These are phyloP conservation scores for Tricharina praecox DNA, from an alignment of 495 filamentous ascomycete genomes.

Conservation along the genomic window DNA sequence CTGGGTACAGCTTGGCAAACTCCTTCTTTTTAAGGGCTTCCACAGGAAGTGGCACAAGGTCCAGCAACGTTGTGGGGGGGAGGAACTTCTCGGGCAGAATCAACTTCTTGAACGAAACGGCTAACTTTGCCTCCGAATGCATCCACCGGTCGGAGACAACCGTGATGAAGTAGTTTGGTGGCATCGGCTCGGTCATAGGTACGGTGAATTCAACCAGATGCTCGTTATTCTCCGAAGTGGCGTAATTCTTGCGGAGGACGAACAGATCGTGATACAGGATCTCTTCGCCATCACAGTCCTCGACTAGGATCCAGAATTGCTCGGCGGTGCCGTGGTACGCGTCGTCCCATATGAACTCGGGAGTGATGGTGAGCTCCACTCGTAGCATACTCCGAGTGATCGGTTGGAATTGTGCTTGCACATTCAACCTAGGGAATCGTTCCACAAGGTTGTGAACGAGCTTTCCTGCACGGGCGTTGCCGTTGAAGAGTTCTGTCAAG, in stretches of 20 bases:
- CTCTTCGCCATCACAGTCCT: slow-evolving; percentile 94
- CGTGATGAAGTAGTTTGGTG: slow-evolving; percentile 94
- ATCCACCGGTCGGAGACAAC: slow-evolving; percentile 93
- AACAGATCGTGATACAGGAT: slow-evolving; percentile 95
- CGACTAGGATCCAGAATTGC: slow-evolving; percentile 90
- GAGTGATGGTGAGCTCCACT: slow-evolving; percentile 79
- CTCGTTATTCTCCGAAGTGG: slow-evolving; percentile 65
- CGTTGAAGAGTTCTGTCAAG: slow-evolving; percentile 89
- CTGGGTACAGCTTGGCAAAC: slow-evolving; percentile 62
- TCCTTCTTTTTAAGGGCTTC: slow-evolving; percentile 74
- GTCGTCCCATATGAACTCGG: slow-evolving; percentile 94
- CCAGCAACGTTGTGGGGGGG: slow-evolving; percentile 73
- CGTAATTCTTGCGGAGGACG: slow-evolving; percentile 72
- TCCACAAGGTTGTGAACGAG: slow-evolving; percentile 69
- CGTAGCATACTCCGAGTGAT: slow-evolving; percentile 93
- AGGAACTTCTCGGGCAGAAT: slow-evolving; percentile 91
- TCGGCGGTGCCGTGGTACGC: slow-evolving; percentile 71
- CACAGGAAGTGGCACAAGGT: slow-evolving; percentile 79
- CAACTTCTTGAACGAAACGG: slow-evolving; percentile 86
- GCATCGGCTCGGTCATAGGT: slow-evolving; percentile 91
- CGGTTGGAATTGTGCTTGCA: slow-evolving; percentile 83
- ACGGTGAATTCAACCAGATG: slow-evolving; percentile 97
- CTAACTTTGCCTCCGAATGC: slow-evolving; percentile 86
- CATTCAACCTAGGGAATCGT: slow-evolving; percentile 83
- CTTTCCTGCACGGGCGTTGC: slow-evolving; percentile 76